These are phyloP conservation scores for Kockiozyma suomiensis DNA, from an alignment of 805 yeast species.

Conservation along the genomic window DNA sequence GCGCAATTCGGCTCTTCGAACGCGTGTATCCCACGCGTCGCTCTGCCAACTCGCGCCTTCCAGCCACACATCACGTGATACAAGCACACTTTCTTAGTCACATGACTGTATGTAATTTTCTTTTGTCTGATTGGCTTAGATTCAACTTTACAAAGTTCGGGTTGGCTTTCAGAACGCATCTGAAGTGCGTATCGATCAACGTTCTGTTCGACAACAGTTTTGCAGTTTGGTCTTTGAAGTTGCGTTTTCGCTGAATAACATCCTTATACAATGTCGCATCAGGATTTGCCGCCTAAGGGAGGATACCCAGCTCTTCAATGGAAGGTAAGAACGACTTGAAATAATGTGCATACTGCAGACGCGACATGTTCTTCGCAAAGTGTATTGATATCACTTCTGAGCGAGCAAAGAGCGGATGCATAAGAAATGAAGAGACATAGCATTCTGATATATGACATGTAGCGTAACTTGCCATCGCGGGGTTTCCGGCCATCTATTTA, in stretches of 20 bases:
- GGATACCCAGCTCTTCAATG: slow-evolving; percentile 88
- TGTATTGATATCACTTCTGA: no score
- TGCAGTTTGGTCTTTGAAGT: neutral
- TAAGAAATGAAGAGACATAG: no score
- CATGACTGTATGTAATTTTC: slow-evolving; percentile 4
- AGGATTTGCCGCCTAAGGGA: slow-evolving; percentile 84
- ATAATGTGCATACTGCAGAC: neutral
- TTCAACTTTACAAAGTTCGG: neutral
- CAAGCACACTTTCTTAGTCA: neutral
- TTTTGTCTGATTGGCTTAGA: slow-evolving; percentile 8
- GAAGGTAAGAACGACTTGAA: slow-evolving; percentile 50
- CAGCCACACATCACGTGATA: slow-evolving; percentile 4
- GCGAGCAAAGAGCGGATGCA: no score
- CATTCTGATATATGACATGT: no score
- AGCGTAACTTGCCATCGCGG: slow-evolving; percentile 77
- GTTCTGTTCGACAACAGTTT: neutral
- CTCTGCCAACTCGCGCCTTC: no score
- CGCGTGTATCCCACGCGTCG: neutral
- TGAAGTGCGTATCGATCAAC: neutral
- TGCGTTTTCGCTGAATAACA: neutral
- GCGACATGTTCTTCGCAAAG: neutral
- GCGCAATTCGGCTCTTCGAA: neutral
- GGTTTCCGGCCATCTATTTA: slow-evolving; percentile 80
- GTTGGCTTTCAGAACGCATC: neutral
- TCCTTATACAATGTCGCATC: slow-evolving; percentile 39